Evolutionary conservation across 2,329 filamentous ascomycete genomes (phyloP).

Genomic region (Aspergillus piperis): DNA sequence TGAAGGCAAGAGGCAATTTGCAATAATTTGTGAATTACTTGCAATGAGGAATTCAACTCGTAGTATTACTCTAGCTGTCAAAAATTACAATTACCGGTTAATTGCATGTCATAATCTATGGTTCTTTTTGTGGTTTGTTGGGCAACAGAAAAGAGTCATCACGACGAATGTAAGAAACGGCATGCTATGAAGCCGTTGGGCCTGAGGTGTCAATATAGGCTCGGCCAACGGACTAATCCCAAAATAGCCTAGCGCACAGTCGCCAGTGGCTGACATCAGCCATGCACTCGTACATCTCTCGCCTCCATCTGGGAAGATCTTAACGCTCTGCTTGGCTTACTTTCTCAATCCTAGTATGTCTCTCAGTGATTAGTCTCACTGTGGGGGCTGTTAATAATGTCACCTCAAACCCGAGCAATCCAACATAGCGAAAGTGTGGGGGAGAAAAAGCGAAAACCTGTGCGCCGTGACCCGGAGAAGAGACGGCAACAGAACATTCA

Average conservation of each 20-base stretch:
- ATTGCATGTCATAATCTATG: no score
- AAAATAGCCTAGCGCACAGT: no score
- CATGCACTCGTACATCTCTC: not conserved
- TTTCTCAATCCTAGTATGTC: not conserved
- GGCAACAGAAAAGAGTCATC: no score
- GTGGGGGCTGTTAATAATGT: conserved; percentile 2
- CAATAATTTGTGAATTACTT: not conserved
- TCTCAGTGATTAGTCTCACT: not conserved
- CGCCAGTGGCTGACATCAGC: conserved; percentile 9
- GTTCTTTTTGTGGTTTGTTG: no score
- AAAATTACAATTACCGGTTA: no score
- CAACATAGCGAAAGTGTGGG: not conserved
- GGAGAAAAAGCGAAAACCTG: conserved; percentile 23
- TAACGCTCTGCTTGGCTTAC: not conserved
- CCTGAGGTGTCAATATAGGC: no score
- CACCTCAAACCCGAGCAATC: not conserved
- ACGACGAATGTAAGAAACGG: no score
- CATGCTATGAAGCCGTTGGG: no score
- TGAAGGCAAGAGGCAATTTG: not conserved
- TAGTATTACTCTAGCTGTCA: not conserved
- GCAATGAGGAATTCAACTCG: not conserved
- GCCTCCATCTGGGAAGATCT: no score
- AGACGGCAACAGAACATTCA: conserved; percentile 25
- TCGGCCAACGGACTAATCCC: no score
- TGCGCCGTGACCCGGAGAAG: conserved; percentile 26